Evolutionary conservation across 1,139 yeast genomes (phyloP).

Genomic region (Geotrichum fermentans): DNA sequence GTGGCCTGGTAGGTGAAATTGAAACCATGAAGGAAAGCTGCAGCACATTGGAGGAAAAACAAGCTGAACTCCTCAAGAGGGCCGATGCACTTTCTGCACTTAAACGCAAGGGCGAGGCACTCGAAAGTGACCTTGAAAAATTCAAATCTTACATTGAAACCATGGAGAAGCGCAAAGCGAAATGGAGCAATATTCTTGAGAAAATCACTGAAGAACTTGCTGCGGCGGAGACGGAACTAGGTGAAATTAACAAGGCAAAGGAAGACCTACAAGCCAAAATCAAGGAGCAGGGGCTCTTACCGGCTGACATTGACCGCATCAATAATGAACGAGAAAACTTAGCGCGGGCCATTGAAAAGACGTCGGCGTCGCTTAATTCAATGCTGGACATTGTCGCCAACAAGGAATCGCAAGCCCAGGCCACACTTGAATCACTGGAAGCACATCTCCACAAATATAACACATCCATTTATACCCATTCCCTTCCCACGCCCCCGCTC

Average conservation of each 20-base stretch:
- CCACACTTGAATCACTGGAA: slow-evolving; percentile 49
- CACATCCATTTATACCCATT: slow-evolving; percentile 44
- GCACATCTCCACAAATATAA: slow-evolving; percentile 54
- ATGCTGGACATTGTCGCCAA: slow-evolving; percentile 40
- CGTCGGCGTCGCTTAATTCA: slow-evolving; percentile 44
- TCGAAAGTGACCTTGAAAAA: slow-evolving; percentile 67
- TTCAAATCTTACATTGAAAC: slow-evolving; percentile 66
- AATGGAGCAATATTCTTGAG: slow-evolving; percentile 57
- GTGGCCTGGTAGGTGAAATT: slow-evolving; percentile 38
- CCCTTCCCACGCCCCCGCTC: slow-evolving; percentile 18
- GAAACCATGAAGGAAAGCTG: slow-evolving; percentile 42
- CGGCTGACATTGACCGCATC: slow-evolving; percentile 58
- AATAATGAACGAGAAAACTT: slow-evolving; percentile 58
- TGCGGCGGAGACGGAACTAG: slow-evolving; percentile 45
- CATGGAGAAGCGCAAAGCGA: slow-evolving; percentile 57
- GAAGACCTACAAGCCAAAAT: slow-evolving; percentile 47
- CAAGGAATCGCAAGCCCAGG: slow-evolving; percentile 47
- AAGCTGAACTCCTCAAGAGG: slow-evolving; percentile 36
- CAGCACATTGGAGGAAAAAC: slow-evolving; percentile 36
- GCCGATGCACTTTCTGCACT: slow-evolving; percentile 44
- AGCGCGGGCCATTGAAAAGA: slow-evolving; percentile 51
- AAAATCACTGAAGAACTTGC: slow-evolving; percentile 54
- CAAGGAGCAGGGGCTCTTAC: slow-evolving; percentile 52
- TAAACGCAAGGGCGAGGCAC: slow-evolving; percentile 55
- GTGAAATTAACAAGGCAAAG: slow-evolving; percentile 45